Percentiles rank a stretch among this genome's conserved stretches.
These are phyloP conservation scores for Exidia glandulosa DNA, from an alignment of 768 basidiomycete genomes.

Conservation along the genomic window DNA sequence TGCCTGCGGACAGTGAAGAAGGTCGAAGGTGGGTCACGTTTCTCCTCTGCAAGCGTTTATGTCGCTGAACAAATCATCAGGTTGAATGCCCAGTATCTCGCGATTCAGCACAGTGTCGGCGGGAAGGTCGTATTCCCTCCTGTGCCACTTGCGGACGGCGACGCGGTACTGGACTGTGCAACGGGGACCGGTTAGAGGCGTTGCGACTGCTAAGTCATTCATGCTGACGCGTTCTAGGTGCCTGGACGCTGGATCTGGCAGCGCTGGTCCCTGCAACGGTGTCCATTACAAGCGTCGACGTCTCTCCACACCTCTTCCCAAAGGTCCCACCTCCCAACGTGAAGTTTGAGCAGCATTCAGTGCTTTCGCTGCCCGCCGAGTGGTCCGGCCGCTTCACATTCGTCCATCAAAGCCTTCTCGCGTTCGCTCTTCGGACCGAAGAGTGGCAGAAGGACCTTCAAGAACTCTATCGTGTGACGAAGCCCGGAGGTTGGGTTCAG, in stretches of 20 bases:
- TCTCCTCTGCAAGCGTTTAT: too few relatives aligned
- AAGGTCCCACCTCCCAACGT: constrained; percentile 3
- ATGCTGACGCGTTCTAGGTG: constrained; percentile 3
- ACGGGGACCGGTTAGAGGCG: not conserved
- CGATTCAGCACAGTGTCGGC: not conserved
- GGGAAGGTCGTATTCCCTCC: not conserved
- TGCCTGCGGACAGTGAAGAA: too few relatives aligned
- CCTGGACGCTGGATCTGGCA: constrained; percentile 10
- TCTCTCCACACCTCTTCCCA: constrained; percentile 10
- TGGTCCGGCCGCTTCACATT: constrained; percentile 22
- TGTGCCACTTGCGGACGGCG: not conserved
- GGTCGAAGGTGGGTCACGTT: too few relatives aligned
- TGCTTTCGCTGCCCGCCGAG: constrained; percentile 17
- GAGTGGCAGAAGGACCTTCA: constrained; percentile 18
- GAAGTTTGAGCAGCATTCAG: constrained; percentile 10
- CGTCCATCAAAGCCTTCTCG: constrained; percentile 22
- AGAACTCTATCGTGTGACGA: constrained; percentile 22
- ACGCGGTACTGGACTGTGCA: not conserved
- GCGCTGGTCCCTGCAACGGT: constrained; percentile 2
- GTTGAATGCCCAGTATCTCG: not conserved
- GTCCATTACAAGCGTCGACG: constrained; percentile 8
- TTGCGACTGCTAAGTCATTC: not conserved
- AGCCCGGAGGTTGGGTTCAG: constrained; percentile 23
- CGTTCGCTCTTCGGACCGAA: constrained; percentile 16
- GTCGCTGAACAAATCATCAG: too few relatives aligned